A percentile compares a stretch with the other conserved stretches of the same genome.
Evolutionary conservation across 2,329 filamentous ascomycete species (phyloP).

Genomic region (Colletotrichum caudatum): DNA sequence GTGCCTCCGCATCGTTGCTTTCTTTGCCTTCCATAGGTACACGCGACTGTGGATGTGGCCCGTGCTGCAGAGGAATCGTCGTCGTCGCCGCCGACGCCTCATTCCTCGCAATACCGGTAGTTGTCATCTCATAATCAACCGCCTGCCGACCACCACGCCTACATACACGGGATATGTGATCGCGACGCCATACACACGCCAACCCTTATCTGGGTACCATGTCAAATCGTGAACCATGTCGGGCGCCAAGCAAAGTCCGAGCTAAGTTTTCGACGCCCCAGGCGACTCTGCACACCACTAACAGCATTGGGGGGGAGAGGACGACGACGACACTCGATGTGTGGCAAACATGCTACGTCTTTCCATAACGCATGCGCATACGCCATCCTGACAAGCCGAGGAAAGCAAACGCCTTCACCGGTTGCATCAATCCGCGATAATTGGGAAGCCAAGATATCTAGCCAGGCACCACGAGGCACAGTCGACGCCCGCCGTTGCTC

Average conservation of each 20-base stretch:
- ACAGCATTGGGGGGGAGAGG: not conserved
- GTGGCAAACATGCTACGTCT: constrained; percentile 14
- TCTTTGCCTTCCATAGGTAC: too few relatives aligned
- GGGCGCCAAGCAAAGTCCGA: constrained; percentile 18
- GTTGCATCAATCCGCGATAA: not conserved
- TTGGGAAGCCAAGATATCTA: constrained; percentile 3
- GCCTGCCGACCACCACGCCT: not conserved
- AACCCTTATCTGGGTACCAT: not conserved
- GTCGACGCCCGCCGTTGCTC: constrained; percentile 2
- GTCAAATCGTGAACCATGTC: constrained; percentile 16
- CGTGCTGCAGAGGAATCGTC: not conserved
- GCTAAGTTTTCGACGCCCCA: not conserved
- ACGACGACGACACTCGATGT: not conserved
- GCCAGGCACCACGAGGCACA: constrained; percentile 3
- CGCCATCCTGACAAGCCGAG: constrained; percentile 1
- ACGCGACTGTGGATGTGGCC: not conserved
- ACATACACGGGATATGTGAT: not conserved
- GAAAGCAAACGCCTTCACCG: constrained; percentile 7
- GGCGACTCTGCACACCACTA: not conserved
- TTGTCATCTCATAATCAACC: not conserved
- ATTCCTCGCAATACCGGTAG: not conserved
- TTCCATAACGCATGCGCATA: not conserved
- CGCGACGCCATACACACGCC: too few relatives aligned
- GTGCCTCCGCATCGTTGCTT: not conserved
- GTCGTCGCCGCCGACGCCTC: too few relatives aligned